Base-by-base conservation (phyloP, 2,329 filamentous ascomycete species). In the Neoarthrinium moseri region DNA sequence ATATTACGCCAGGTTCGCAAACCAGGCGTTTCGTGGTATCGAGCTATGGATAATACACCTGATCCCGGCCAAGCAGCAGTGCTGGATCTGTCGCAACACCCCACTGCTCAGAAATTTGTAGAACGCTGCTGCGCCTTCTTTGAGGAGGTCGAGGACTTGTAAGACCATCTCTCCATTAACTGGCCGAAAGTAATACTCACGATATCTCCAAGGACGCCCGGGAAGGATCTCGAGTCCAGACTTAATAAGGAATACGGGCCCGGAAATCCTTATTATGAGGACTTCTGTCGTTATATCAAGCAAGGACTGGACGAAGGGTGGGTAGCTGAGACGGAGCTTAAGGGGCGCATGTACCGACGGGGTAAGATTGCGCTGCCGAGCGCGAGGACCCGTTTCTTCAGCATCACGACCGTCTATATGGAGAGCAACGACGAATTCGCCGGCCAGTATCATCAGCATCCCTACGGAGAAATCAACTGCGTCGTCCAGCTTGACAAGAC, bases 371-470 rank as follows among this genome's bases (percentile, higher is more conserved):
- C 66, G 32, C 51, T 70, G 5, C 78, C 77, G 1, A 67, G 60
- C 2, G 60, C 66, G 7, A 64, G 68, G 27, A 80, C 71, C 22
- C 66, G 70, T 18, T 80, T 67, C 58, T 75, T 80, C 57, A 75
- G 71, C 53, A 78, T 81, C 55, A 81, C 78, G 3, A 73, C 76
- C 1, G 77, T 81, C 15, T 81, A 78, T 55, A 79, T 81, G 70
- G 67, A 78, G n/a, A 72, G 67, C 23, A 47, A 70, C 24, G 67
- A 71, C 5, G 69, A 64, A n/a, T 78, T 73, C 54, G 60, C 62
- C 4, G 77, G 77, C 2, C 76, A 80, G 57, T 78, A 81, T 54
- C 74, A 78, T 51, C 60, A 63, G 4, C 75, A 78, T 54, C 75
- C 74, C 1, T 79, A 78, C 43, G 75, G 74, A 5, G 75, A 79